These are phyloP conservation scores for Pichia scutulata DNA, from an alignment of 805 yeast species.

Conservation along the genomic window DNA sequence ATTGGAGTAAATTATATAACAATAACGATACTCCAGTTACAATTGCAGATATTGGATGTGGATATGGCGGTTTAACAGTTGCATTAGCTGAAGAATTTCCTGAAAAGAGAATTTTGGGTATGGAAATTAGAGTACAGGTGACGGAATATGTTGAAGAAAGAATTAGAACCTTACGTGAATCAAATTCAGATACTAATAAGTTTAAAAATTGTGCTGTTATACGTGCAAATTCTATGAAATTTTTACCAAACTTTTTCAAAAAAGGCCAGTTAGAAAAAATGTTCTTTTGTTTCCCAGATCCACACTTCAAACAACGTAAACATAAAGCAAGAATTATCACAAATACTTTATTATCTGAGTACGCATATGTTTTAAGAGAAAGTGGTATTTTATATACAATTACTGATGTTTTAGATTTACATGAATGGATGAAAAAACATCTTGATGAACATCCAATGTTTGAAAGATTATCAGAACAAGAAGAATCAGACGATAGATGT, in stretches of 20 bases:
- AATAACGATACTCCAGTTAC: constrained; percentile 50
- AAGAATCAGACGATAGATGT: constrained; percentile 76
- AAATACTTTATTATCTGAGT: constrained; percentile 79
- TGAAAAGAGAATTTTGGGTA: constrained; percentile 71
- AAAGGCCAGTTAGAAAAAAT: constrained; percentile 80
- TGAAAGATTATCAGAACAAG: constrained; percentile 66
- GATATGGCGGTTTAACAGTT: constrained; percentile 86
- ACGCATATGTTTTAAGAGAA: constrained; percentile 80
- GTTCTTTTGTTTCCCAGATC: constrained; percentile 99
- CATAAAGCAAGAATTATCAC: constrained; percentile 97
- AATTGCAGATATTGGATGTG: constrained; percentile 96
- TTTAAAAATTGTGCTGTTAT: constrained; percentile 85
- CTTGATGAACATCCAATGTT: constrained; percentile 86
- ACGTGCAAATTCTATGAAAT: constrained; percentile 96
- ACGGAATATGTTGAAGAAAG: constrained; percentile 96
- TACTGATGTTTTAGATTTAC: constrained; percentile 91
- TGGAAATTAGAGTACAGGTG: constrained; percentile 97
- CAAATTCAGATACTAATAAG: constrained; percentile 27
- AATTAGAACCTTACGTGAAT: constrained; percentile 76
- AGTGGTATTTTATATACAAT: constrained; percentile 90
- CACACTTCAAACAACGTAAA: constrained; percentile 94
- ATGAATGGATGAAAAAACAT: constrained; percentile 94
- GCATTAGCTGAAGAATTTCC: constrained; percentile 75
- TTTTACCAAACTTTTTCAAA: constrained; percentile 85
- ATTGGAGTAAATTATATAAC: constrained; percentile 79